Percentiles rank a stretch among this genome's conserved stretches.
Conservation (phyloP, 345 rosid species). For the Murraya koenigii region DNA sequence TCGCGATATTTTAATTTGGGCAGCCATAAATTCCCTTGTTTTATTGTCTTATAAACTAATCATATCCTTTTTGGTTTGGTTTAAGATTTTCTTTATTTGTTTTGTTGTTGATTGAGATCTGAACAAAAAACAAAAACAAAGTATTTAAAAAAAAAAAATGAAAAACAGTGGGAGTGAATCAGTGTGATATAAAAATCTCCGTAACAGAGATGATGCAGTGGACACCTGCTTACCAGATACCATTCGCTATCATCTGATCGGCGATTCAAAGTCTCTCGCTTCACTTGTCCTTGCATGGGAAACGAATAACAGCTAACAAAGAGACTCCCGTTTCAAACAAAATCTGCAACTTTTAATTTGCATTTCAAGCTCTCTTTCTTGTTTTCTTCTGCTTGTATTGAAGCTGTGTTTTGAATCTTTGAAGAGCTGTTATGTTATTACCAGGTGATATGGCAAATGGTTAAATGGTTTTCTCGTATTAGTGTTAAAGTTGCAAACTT, state of each 20-base stretch:
- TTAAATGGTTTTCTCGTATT: neutral
- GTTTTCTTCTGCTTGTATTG: neutral
- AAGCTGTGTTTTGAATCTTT: neutral
- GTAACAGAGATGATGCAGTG: slow-evolving; percentile 6
- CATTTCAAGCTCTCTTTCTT: neutral
- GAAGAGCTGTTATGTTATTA: neutral
- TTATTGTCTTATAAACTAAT: neutral
- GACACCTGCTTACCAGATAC: slow-evolving; percentile 11
- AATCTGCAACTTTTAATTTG: slow-evolving; percentile 22
- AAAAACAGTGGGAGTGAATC: neutral
- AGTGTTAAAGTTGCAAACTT: neutral
- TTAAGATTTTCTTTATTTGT: slow-evolving; percentile 18
- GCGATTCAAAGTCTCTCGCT: neutral
- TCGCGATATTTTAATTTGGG: slow-evolving; percentile 20
- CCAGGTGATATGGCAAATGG: neutral
- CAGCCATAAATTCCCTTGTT: slow-evolving; percentile 8
- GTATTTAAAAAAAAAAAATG: neutral
- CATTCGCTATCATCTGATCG: neutral
- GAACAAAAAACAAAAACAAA: neutral
- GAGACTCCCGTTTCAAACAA: slow-evolving; percentile 20
- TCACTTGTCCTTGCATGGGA: neutral
- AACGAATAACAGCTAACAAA: neutral
- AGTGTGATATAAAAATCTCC: neutral
- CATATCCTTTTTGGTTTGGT: slow-evolving; percentile 8
- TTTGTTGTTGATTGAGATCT: slow-evolving; percentile 15